Conservation (phyloP, 2,329 filamentous ascomycete genomes). For the Alternaria rosae region DNA sequence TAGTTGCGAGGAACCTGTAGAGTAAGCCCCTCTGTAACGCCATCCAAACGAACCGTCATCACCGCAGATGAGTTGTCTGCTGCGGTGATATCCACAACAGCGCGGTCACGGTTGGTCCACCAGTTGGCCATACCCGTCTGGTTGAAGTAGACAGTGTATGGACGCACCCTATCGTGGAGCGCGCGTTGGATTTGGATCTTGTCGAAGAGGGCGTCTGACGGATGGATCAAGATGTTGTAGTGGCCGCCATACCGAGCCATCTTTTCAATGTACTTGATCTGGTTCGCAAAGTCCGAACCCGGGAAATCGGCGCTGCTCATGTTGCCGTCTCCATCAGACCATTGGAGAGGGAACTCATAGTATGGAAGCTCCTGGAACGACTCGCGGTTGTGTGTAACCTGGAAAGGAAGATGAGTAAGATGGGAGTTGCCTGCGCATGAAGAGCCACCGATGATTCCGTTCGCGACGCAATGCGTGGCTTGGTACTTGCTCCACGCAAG, state of each 20-base stretch:
- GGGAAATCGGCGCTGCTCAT: constrained; percentile 17
- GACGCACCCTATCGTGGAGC: constrained; percentile 9
- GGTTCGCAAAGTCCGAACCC: constrained; percentile 13
- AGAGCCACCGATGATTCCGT: constrained; percentile 13
- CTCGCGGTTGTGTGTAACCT: constrained; percentile 16
- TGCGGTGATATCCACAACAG: constrained; percentile 1
- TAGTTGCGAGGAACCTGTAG: constrained; percentile 10
- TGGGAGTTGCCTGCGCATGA: constrained; percentile 15
- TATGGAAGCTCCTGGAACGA: constrained; percentile 13
- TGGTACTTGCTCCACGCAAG: constrained; percentile 18
- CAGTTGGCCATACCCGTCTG: constrained; percentile 15
- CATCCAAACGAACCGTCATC: constrained; percentile 13
- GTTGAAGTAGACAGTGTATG: constrained; percentile 15
- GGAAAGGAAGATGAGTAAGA: constrained; percentile 10
- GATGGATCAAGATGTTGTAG: constrained; percentile 20
- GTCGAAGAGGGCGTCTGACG: constrained; percentile 14
- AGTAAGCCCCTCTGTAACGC: constrained; percentile 6
- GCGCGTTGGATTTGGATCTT: constrained; percentile 14
- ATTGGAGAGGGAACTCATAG: constrained; percentile 15
- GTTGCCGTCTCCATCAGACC: constrained; percentile 14
- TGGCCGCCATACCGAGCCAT: constrained; percentile 15
- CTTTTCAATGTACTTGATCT: constrained; percentile 9
- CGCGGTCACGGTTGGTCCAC: constrained; percentile 14
- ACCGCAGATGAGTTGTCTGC: neutral
- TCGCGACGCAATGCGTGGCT: constrained; percentile 9